phyloP scores from a whole-genome alignment of 2,329 filamentous ascomycete species.

The Paraphaeosphaeria minitans region DNA sequence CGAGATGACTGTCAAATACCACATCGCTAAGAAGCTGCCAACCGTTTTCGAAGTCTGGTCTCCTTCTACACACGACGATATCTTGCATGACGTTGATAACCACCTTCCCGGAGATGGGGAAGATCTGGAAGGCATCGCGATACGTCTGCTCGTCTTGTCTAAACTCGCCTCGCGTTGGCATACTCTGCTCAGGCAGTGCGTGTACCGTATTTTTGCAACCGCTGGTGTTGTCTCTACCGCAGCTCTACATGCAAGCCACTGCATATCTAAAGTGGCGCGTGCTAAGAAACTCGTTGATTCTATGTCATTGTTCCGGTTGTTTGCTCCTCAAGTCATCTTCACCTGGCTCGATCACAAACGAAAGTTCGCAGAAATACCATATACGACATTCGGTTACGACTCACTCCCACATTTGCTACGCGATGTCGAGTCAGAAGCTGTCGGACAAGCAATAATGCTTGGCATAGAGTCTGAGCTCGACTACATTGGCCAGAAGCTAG shows the following conservation, averaged over 20 bases:
- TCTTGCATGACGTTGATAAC: conserved; percentile 83
- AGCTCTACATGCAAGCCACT: conserved; percentile 72
- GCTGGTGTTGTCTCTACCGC: conserved; percentile 73
- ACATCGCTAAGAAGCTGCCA: conserved; percentile 71
- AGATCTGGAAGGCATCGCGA: conserved; percentile 80
- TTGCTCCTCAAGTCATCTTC: conserved; percentile 86
- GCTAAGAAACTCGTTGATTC: conserved; percentile 69
- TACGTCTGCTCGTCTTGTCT: conserved; percentile 77
- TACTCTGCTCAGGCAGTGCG: conserved; percentile 81
- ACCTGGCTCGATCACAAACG: conserved; percentile 80
- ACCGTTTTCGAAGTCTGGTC: conserved; percentile 80
- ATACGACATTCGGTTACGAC: conserved; percentile 79
- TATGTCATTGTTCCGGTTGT: conserved; percentile 77
- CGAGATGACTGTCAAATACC: conserved; percentile 74
- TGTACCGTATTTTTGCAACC: conserved; percentile 94
- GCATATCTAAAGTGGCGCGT: conserved; percentile 69
- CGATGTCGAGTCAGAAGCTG: conserved; percentile 76
- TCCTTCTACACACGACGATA: conserved; percentile 79
- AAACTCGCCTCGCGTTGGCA: conserved; percentile 82
- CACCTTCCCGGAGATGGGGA: conserved; percentile 75
- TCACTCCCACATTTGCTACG: conserved; percentile 70
- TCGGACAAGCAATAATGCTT: conserved; percentile 82
- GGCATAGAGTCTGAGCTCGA: conserved; percentile 68
- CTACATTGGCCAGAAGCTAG: conserved; percentile 60
- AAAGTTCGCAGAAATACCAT: conserved; percentile 68